Evolutionary conservation across 768 basidiomycete genomes (phyloP), one percentile per base, ranked within the genome.

Genomic region (Panellus pusillus): DNA sequence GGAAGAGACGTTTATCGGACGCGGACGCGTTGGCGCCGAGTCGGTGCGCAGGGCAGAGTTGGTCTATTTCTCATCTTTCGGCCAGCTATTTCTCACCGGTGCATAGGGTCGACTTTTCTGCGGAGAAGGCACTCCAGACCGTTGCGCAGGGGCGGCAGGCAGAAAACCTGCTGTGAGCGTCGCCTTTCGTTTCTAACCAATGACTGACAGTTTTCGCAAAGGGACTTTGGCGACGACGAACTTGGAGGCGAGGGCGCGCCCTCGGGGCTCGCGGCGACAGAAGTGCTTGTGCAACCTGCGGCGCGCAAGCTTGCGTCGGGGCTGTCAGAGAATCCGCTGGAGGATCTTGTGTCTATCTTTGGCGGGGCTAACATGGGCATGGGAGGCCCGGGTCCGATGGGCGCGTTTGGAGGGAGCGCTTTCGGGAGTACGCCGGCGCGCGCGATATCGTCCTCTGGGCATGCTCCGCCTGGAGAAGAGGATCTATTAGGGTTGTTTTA

Each of bases 281-380:
- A 87, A 50, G 81, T 89, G 41, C 72, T 89, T 15, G 77, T 87
- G 27, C 42, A 84, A 32, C 82, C 91, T 4, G 87, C 87, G 17
- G 86, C 86, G 5, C 84, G 83, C 17, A 91, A n/a, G n/a, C n/a
- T n/a, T n/a, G n/a, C n/a, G n/a, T n/a, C 86, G 3, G 89, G 89
- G 5, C 87, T 89, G 20, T 93, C 92, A 13, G 80, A 80, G 55
- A 97, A 97, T 66, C 94, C 94, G 1, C 76, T 96, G 40, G 93
- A 96, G 68, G 93, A 97, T 67, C 79, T 97, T 11, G 93, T 95
- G 19, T 94, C 93, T 8, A 91, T 97, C 61, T 97, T 97, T 66
- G 92, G 91, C 14, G 76, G 70, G 64, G 73, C 64, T 65, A 74
- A 58, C 67, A 72, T 57, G 69, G 72, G 18, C 65, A 63, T 50